Conservation (phyloP, 2,329 filamentous ascomycete genomes). For the Bipolaris victoriae region DNA sequence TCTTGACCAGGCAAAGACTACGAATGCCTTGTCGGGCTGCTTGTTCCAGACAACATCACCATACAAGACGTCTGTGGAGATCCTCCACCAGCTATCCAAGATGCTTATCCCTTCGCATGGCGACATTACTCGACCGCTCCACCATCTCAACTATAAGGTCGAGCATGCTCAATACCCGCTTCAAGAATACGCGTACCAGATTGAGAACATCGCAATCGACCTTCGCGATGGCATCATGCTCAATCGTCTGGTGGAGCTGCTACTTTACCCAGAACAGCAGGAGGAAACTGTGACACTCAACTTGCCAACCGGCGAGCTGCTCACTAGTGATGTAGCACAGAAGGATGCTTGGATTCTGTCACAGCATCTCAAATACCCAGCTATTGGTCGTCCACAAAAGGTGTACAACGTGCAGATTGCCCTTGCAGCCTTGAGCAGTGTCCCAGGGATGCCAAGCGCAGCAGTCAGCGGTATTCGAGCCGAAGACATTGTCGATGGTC, state of each 20-base stretch:
- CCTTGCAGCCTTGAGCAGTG: conserved; percentile 58
- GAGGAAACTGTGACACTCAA: conserved; percentile 54
- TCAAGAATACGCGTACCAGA: conserved; percentile 64
- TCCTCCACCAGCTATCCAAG: conserved; percentile 59
- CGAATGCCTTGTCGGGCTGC: conserved; percentile 47
- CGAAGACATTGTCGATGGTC: conserved; percentile 67
- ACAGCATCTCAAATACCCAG: conserved; percentile 64
- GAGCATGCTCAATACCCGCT: conserved; percentile 61
- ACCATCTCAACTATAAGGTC: conserved; percentile 64
- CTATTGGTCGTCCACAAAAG: conserved; percentile 61
- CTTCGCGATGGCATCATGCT: conserved; percentile 66
- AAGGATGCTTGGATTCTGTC: conserved; percentile 58
- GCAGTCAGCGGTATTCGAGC: conserved; percentile 56
- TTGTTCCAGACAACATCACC: conserved; percentile 60
- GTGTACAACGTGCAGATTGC: conserved; percentile 65
- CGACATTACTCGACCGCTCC: conserved; percentile 61
- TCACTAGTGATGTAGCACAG: conserved; percentile 48
- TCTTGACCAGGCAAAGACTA: conserved; percentile 61
- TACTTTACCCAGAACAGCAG: conserved; percentile 54
- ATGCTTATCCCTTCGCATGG: conserved; percentile 65
- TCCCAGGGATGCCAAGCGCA: conserved; percentile 50
- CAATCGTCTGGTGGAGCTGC: conserved; percentile 64
- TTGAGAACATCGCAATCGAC: conserved; percentile 67
- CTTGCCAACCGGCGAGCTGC: conserved; percentile 53
- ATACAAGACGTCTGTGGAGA: conserved; percentile 62